Evolutionary conservation across 257 asterid species (phyloP).

Genomic region (Solanum ossicruentum): DNA sequence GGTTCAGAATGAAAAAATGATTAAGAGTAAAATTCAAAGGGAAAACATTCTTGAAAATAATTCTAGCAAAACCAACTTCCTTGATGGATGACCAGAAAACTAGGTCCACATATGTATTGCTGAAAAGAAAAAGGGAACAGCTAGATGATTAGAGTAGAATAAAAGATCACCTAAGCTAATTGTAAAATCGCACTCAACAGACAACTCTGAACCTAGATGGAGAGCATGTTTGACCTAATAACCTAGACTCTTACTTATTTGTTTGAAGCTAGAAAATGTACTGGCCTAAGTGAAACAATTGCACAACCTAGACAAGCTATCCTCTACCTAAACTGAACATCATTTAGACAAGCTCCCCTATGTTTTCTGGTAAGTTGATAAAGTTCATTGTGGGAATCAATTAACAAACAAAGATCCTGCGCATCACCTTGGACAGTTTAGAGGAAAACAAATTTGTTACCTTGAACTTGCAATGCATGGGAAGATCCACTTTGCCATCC

Average conservation of each 20-base stretch:
- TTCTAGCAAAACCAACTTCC: background rate
- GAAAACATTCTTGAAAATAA: background rate
- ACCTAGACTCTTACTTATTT: background rate
- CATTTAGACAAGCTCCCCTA: background rate
- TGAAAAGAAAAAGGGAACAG: background rate
- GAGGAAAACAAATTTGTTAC: constrained; percentile 16
- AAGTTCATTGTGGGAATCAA: background rate
- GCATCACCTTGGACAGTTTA: background rate
- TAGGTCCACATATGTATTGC: background rate
- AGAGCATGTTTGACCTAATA: background rate
- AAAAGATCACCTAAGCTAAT: background rate
- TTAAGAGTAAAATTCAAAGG: background rate
- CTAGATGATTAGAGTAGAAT: background rate
- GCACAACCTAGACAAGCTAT: background rate
- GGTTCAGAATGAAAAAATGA: constrained; percentile 16
- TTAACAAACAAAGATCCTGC: background rate
- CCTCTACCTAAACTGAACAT: background rate
- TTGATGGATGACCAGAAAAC: background rate
- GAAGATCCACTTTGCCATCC: constrained; percentile 58
- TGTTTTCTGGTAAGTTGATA: background rate
- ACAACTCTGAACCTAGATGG: background rate
- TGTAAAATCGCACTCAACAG: background rate
- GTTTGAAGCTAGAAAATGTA: background rate
- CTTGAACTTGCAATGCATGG: constrained; percentile 49
- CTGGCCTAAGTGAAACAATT: background rate